These are phyloP conservation scores for Candida mesenterica DNA, from an alignment of 1,139 yeast species.

Conservation along the genomic window DNA sequence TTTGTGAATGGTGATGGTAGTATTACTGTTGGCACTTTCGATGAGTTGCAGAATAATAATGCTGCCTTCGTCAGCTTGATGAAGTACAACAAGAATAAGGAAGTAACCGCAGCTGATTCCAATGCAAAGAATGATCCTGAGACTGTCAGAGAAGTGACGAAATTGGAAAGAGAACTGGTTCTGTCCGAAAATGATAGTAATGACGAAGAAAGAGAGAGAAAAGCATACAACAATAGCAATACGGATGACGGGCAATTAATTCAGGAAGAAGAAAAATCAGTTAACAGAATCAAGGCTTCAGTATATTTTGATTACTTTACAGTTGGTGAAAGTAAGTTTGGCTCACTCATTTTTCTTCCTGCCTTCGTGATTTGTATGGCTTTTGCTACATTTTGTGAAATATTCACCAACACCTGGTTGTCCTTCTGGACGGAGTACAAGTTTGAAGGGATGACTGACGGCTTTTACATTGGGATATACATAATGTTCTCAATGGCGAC, in stretches of 20 bases:
- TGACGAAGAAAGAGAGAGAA: conserved; percentile 24
- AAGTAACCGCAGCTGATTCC: conserved; percentile 14
- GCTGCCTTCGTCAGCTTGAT: conserved; percentile 52
- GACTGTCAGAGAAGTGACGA: conserved; percentile 12
- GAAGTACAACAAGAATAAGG: conserved; percentile 36
- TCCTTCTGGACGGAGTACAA: conserved; percentile 75
- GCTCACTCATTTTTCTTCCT: conserved; percentile 20
- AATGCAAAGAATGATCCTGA: no score
- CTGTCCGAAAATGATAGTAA: conserved; percentile 22
- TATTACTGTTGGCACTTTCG: conserved; percentile 57
- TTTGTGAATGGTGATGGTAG: conserved; percentile 67
- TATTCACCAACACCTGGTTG: conserved; percentile 79
- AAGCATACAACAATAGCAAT: conserved; percentile 19
- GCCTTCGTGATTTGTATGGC: conserved; percentile 20
- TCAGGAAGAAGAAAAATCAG: conserved; percentile 22
- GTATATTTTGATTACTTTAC: conserved; percentile 16
- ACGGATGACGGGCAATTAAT: conserved; percentile 33
- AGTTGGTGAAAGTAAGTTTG: conserved; percentile 15
- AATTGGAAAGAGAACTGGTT: conserved; percentile 15
- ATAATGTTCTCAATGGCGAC: conserved; percentile 51
- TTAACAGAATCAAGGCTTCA: conserved; percentile 14
- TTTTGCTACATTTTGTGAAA: conserved; percentile 55
- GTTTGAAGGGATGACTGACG: conserved; percentile 45
- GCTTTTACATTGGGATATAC: conserved; percentile 72
- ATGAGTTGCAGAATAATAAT: conserved; percentile 44